phyloP scores from a whole-genome alignment of 2,329 filamentous ascomycete genomes.

The Penicillium sp. region DNA sequence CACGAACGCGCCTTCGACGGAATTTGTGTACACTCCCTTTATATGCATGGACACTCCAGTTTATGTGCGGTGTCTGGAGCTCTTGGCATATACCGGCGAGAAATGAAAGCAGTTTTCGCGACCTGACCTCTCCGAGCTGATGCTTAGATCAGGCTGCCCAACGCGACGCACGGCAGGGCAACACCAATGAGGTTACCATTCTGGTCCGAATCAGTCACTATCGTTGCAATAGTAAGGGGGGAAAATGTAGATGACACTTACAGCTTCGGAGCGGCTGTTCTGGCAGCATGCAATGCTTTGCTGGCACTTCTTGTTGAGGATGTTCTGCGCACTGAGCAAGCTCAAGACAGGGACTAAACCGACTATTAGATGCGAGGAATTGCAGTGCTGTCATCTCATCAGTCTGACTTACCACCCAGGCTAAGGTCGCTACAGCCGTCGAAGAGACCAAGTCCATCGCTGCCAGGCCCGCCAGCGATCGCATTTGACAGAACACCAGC shows the following conservation, averaged over 20 bases:
- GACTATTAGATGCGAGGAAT: not conserved
- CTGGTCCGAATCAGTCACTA: slow-evolving; percentile 12
- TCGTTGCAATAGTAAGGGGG: not conserved
- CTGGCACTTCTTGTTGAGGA: slow-evolving; percentile 27
- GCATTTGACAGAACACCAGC: slow-evolving; percentile 22
- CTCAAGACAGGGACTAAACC: slow-evolving; percentile 1
- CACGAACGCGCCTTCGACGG: too few relatives aligned
- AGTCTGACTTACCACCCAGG: slow-evolving; percentile 17
- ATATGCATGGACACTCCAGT: too few relatives aligned
- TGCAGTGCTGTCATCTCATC: not conserved
- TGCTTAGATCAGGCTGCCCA: slow-evolving; percentile 26
- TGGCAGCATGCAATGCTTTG: slow-evolving; percentile 30
- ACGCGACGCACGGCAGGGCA: slow-evolving; percentile 27
- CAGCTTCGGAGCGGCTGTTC: slow-evolving; percentile 19
- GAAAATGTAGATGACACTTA: slow-evolving; percentile 5
- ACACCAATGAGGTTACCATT: slow-evolving; percentile 25
- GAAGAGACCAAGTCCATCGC: slow-evolving; percentile 25
- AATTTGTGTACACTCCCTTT: too few relatives aligned
- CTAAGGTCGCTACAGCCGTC: slow-evolving; percentile 30
- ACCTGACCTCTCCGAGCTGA: too few relatives aligned
- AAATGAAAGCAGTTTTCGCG: too few relatives aligned
- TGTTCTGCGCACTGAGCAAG: slow-evolving; percentile 15
- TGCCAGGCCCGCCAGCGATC: slow-evolving; percentile 21
- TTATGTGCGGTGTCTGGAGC: too few relatives aligned
- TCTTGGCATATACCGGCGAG: too few relatives aligned